Base-by-base conservation (phyloP, 2,329 filamentous ascomycete genomes). In the Fusarium luffae region DNA sequence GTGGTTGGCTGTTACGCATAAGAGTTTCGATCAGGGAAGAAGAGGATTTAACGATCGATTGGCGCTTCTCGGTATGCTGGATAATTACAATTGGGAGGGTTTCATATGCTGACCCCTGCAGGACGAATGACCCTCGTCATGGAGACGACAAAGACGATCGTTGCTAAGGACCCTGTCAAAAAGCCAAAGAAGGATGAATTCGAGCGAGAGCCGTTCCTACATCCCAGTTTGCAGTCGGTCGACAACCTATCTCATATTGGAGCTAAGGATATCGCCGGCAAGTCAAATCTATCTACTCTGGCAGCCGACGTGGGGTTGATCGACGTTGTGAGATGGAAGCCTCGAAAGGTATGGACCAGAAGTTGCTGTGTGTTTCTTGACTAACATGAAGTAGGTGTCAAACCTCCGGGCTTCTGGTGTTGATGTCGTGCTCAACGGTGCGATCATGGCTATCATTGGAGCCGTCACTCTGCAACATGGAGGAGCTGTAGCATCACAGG, bases 1-100 rank as follows among this genome's bases (percentile, higher is more conserved):
- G 83, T 99, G 96, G 96, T 84, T 98, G 76, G 94, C 94, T 30
- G 89, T 99, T 59, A 99, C 96, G 71, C 96, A 98, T 81, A 98
- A 98, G 88, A 98, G 94, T 81, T 98, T 97, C 77, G 95, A 99
- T 78, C 94, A 98, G 77, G 96, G 94, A 54, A 86, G 93, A 76
- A 90, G 94, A 84, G 95, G 95, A 2, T 97, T 95, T 83, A 99
- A 99, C 79, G 95, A 98, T 76, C 89, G 93, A 68, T 84, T 99
- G 80, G 93, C 94, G n/a, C 94, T 93, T 77, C 84, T 97, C 56
- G 95, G 93, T 97, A 87, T 48, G 82, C 74, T 25, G 21, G 14
- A 19, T 25, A 16, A 7, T 19, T 42, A 4, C 18, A 25, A 30
- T 13, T 40, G 23, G 30, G 32, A 52, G 50, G 21, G 30, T 25